Percentiles rank a stretch among this genome's conserved stretches.
Evolutionary conservation across 495 filamentous ascomycete genomes (phyloP).

Genomic region (Aspergillus affinis): DNA sequence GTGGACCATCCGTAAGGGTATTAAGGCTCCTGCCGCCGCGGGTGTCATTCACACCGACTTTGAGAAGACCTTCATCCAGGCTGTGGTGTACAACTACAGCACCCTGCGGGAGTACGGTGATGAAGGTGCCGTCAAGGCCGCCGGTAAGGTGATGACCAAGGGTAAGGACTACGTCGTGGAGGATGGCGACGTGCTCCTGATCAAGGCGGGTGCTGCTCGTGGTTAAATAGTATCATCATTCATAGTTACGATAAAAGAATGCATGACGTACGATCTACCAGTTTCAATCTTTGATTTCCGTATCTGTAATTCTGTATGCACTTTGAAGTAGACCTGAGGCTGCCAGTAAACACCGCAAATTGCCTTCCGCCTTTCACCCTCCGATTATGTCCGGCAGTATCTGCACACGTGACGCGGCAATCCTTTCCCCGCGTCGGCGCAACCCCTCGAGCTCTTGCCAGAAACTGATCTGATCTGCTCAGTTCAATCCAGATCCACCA

Average conservation of each 20-base stretch:
- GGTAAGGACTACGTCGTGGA: constrained; percentile 89
- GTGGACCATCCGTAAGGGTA: constrained; percentile 96
- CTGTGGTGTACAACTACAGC: constrained; percentile 81
- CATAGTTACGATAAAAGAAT: background rate
- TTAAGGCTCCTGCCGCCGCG: constrained; percentile 94
- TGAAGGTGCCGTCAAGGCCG: constrained; percentile 83
- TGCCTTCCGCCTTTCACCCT: background rate
- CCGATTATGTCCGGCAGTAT: background rate
- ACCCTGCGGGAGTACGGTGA: constrained; percentile 81
- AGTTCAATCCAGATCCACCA: constrained; percentile 8
- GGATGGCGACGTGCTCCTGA: constrained; percentile 65
- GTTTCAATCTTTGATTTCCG: too few species aligned
- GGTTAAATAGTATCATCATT: constrained; percentile 39
- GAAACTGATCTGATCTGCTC: background rate
- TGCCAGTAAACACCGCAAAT: too few species aligned
- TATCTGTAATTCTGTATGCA: too few species aligned
- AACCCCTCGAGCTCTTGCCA: constrained; percentile 1
- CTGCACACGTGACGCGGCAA: constrained; percentile 6
- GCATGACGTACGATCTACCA: background rate
- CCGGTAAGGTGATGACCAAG: constrained; percentile 97
- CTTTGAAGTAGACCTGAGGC: too few species aligned
- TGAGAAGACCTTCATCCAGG: constrained; percentile 99
- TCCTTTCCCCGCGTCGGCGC: constrained; percentile 8
- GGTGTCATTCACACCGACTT: constrained; percentile 99
- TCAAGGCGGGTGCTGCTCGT: constrained; percentile 96